Base-by-base conservation (phyloP, 768 basidiomycete genomes). In the Serendipita sp. region DNA sequence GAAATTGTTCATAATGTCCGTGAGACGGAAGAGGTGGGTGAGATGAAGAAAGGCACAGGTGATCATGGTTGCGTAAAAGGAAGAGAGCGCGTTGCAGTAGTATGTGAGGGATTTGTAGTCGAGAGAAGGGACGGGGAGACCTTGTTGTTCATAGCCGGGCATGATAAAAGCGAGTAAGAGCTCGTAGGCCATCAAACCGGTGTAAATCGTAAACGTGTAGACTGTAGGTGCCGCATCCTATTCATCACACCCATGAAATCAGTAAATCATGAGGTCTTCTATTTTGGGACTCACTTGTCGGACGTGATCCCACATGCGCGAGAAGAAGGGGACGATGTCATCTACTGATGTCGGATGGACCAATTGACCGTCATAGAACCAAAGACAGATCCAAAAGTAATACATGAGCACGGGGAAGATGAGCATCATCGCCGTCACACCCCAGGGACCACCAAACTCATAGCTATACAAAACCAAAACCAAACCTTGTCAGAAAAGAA, bases 381-480 rank as follows among this genome's bases (percentile, higher is more conserved):
- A 91, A 41, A 97, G 81, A 72, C 96, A 99, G 66, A 91, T 91
- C 92, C 92, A 97, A 67, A 98, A 82, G 77, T 98, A 99, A 75
- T 96, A 99, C 93, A 99, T 98, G 67, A 98, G 80, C 30, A 86
- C 74, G 0, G 96, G 96, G 72, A 99, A 99, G 54, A 88, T 86
- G 18, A 85, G 79, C 88, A 99, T 98, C 76, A 99, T 98, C 11
- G 87, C 88, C 8, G 84, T 74, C 32, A 94, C 92, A 48, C 95
- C 96, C 75, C 80, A 80, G 46, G 95, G 93, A 2, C 95, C 95
- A 68, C 96, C 95, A 71, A 99, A 99, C 74, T 99, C 94, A 77
- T 89, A 95, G 44, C 92, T 94, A 68, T 15, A 67, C 28, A 66
- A 46, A 24, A 38, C 5, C 38, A 41, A 41, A 41, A 24, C 24